These are phyloP conservation scores for Aspergillus carbonarius DNA, from an alignment of 2,329 filamentous ascomycete species.

Conservation along the genomic window DNA sequence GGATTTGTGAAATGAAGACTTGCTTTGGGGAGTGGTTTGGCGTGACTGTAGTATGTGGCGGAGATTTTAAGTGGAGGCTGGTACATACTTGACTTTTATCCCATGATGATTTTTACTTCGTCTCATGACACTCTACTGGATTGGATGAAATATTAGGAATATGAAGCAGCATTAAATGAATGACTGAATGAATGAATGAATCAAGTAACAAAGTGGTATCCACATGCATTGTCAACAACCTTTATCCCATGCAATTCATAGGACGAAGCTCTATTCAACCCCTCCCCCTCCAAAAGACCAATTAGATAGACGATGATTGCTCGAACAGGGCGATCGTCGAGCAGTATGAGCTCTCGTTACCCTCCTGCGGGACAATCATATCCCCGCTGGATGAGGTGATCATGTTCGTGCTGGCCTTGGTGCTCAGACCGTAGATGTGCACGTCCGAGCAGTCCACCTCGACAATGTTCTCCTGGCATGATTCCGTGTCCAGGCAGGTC, in stretches of 20 bases:
- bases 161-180: no score
- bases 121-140: no score
- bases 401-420: constrained; percentile 74
- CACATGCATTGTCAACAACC: background rate
- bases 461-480: constrained; percentile 77
- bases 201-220: constrained; percentile 3
- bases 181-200: no score
- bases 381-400: constrained; percentile 49
- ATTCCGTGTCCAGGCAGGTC: constrained; percentile 64
- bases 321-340: constrained; percentile 47
- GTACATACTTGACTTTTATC: no score
- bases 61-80: no score
- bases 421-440: constrained; percentile 67
- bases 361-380: constrained; percentile 37
- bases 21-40: no score
- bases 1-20: no score
- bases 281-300: background rate
- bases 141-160: no score
- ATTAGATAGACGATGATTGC: constrained; percentile 21
- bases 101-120: no score
- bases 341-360: constrained; percentile 45
- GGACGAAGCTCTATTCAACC: background rate
- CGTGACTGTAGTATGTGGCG: no score
- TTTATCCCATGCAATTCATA: background rate
- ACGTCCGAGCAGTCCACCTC: constrained; percentile 66